Percentiles rank a stretch among this genome's conserved stretches.
These are phyloP conservation scores for Aegilops longissima DNA, from an alignment of 176 grass and related monocot genomes.

Conservation along the genomic window DNA sequence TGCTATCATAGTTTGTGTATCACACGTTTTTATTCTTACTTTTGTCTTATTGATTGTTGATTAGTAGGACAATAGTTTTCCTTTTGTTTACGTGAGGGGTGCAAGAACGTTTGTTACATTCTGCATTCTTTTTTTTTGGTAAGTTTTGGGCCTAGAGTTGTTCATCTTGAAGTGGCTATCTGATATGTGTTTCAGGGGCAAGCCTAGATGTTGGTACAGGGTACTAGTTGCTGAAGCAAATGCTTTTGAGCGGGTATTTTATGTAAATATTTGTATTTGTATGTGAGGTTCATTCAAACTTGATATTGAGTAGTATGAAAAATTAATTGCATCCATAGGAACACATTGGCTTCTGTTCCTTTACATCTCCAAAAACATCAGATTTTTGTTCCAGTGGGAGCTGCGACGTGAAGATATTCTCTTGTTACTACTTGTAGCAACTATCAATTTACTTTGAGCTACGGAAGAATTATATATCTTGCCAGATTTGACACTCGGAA, in stretches of 20 bases:
- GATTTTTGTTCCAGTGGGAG: neutral
- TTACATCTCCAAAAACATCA: neutral
- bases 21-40: neutral
- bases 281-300: neutral
- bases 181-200: slow-evolving; percentile 63
- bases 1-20: neutral
- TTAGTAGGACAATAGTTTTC: neutral
- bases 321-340: neutral
- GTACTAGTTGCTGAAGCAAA: slow-evolving; percentile 73
- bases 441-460: neutral
- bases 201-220: slow-evolving; percentile 89
- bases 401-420: neutral
- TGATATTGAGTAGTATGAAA: neutral
- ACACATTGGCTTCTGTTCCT: slow-evolving; percentile 9
- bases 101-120: neutral
- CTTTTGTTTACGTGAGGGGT: neutral
- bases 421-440: neutral
- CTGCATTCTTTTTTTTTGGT: neutral
- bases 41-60: neutral
- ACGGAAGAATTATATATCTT: neutral
- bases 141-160: neutral
- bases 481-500: neutral
- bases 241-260: slow-evolving; percentile 86
- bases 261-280: neutral
- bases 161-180: slow-evolving; percentile 34